Conservation (phyloP, 73 alveolate genomes). For the Paraurostyla sp. region DNA sequence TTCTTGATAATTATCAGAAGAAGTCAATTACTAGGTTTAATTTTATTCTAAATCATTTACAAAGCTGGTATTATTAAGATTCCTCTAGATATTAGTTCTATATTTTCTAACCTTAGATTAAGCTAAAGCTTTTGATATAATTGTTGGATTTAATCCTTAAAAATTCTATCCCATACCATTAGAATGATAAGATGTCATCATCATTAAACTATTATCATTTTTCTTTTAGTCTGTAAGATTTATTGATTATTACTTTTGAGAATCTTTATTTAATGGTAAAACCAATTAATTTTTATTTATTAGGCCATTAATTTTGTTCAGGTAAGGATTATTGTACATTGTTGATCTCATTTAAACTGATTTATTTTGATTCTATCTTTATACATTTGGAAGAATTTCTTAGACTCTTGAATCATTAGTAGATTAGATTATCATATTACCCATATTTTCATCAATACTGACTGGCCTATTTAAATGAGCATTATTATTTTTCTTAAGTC, state of each 20-base stretch:
- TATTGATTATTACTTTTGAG: neutral
- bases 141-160: no score
- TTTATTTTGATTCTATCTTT: neutral
- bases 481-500: constrained; percentile 12
- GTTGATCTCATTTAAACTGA: constrained; percentile 32
- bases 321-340: neutral
- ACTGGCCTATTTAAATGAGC: neutral
- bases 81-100: neutral
- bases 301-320: neutral
- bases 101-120: neutral
- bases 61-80: neutral
- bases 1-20: no score
- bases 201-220: neutral
- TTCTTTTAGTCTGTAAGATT: neutral
- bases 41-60: neutral
- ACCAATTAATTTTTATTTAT: neutral
- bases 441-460: constrained; percentile 6
- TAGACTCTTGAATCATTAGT: neutral
- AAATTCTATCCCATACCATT: no score
- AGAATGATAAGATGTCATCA: no score
- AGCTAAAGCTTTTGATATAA: constrained; percentile 12
- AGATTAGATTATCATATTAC: neutral
- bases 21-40: neutral
- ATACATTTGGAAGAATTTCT: constrained; percentile 45
- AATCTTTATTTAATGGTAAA: neutral